Base-by-base conservation (phyloP, 768 basidiomycete species). In the Psilocybe cubensis region DNA sequence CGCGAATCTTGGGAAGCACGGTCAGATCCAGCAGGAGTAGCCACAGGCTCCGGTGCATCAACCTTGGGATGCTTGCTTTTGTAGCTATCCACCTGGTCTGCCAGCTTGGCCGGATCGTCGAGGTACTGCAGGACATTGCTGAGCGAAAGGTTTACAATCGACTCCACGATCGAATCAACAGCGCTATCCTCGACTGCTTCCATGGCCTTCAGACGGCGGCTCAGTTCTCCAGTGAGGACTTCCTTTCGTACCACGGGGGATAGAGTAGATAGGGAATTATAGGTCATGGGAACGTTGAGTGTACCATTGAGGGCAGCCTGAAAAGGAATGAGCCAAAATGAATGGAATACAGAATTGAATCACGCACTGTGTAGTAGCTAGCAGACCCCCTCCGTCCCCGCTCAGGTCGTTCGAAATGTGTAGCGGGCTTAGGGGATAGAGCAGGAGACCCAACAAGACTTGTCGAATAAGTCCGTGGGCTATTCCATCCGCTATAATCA, bases 191-290 rank as follows among this genome's bases (percentile, higher is more conserved):
- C 74, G 7, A 92, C 81, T 9, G 74, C 64, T 41, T 81, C 82
- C 66, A 83, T 74, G 2, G 75, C 67, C 66, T 84, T 89, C 63
- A 94, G 77, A 4, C 90, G 86, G 56, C 92, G 83, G 65, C 83
- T 88, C 24, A 94, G 76, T 70, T 94, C 93, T 28, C 92, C 93
- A 0, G 89, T 87, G 24, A 95, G 79, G 4, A 94, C 89, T 65
- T 93, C 91, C 68, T 88, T 90, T 62, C 93, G 85, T 11, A 94
- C 92, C 18, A 94, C 93, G 17, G 93, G 92, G 10, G 93, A 93
- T 40, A 95, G 76, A 0, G 86, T 81, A 0, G 91, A 80, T 5
- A 94, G 81, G 55, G 94, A 91, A 61, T 94, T 93, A 58, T 92
- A 93, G n/a, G 84, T 87, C 86, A 93, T 89, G 0, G 92, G 88